Conservation (phyloP, 768 basidiomycete species). For the Pulveroboletus sp. region DNA sequence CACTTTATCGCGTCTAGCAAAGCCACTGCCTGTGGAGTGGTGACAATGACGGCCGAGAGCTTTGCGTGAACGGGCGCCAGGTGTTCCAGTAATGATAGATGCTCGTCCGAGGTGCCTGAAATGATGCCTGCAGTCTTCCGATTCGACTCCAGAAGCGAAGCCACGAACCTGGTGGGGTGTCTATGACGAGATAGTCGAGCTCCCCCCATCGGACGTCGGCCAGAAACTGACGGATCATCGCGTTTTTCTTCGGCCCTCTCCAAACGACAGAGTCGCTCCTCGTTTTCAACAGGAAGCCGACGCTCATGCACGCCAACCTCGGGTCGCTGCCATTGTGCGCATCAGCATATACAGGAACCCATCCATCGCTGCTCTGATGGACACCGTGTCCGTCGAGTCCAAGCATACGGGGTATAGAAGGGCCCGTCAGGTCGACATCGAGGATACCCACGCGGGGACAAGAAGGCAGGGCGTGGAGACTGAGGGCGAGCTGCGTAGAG, state of each 20-base stretch:
- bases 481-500: slow-evolving; percentile 85
- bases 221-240: slow-evolving; percentile 95
- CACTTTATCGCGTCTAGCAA: slow-evolving; percentile 95
- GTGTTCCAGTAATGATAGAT: slow-evolving; percentile 92
- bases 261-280: slow-evolving; percentile 93
- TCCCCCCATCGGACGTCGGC: slow-evolving; percentile 95
- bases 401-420: slow-evolving; percentile 93
- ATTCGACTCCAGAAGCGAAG: neutral
- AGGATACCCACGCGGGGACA: slow-evolving; percentile 78
- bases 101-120: slow-evolving; percentile 96
- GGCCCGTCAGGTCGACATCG: slow-evolving; percentile 91
- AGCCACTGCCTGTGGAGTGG: slow-evolving; percentile 96
- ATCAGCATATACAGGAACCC: slow-evolving; percentile 98
- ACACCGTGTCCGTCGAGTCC: slow-evolving; percentile 83
- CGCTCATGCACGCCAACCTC: slow-evolving; percentile 90
- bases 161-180: slow-evolving; percentile 89
- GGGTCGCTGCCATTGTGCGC: slow-evolving; percentile 44
- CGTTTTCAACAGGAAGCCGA: slow-evolving; percentile 89
- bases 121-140: slow-evolving; percentile 5
- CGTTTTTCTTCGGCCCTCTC: slow-evolving; percentile 98
- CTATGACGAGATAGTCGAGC: slow-evolving; percentile 87
- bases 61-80: slow-evolving; percentile 77
- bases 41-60: slow-evolving; percentile 84
- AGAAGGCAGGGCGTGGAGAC: slow-evolving; percentile 66
- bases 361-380: slow-evolving; percentile 91